Evolutionary conservation across 1,139 yeast species (phyloP).

Genomic region (Diutina catenulata): DNA sequence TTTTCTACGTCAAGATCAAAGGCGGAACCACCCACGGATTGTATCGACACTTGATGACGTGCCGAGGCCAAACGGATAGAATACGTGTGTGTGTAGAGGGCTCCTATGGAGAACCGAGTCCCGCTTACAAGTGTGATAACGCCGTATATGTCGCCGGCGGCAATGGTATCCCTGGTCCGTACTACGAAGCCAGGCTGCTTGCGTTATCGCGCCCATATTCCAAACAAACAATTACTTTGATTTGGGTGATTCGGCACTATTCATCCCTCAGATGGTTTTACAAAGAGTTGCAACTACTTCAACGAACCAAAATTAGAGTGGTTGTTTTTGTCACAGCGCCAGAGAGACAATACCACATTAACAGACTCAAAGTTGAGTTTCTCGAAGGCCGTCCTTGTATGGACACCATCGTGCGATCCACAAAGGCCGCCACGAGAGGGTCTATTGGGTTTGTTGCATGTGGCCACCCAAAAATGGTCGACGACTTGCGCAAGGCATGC

Average conservation of each 20-base stretch:
- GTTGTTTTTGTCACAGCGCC: conserved; percentile 37
- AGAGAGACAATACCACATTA: no score
- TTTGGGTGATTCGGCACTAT: conserved; percentile 42
- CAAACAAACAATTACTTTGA: conserved; percentile 17
- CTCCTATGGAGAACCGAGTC: conserved; percentile 35
- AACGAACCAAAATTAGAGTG: conserved; percentile 19
- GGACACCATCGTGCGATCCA: conserved; percentile 20
- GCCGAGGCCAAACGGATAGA: conserved; percentile 28
- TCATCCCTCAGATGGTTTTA: conserved; percentile 37
- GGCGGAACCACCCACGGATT: conserved; percentile 23
- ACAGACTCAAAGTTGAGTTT: conserved; percentile 22
- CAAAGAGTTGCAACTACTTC: conserved; percentile 27
- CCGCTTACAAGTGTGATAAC: conserved; percentile 38
- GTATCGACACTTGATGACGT: conserved; percentile 26
- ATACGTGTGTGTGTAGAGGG: conserved; percentile 44
- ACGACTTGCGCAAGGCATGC: conserved; percentile 8
- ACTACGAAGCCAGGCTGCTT: conserved; percentile 15
- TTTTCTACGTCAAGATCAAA: conserved; percentile 15
- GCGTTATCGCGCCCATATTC: not conserved
- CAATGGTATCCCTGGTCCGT: conserved; percentile 58
- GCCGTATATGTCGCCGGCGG: conserved; percentile 41
- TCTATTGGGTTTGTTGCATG: conserved; percentile 36
- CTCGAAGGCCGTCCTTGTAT: conserved; percentile 35
- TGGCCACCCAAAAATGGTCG: conserved; percentile 18
- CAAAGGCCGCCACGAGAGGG: conserved; percentile 24